Percentiles rank a stretch among this genome's conserved stretches.
Evolutionary conservation across 495 filamentous ascomycete species (phyloP).

Genomic region (Neurospora terricola): DNA sequence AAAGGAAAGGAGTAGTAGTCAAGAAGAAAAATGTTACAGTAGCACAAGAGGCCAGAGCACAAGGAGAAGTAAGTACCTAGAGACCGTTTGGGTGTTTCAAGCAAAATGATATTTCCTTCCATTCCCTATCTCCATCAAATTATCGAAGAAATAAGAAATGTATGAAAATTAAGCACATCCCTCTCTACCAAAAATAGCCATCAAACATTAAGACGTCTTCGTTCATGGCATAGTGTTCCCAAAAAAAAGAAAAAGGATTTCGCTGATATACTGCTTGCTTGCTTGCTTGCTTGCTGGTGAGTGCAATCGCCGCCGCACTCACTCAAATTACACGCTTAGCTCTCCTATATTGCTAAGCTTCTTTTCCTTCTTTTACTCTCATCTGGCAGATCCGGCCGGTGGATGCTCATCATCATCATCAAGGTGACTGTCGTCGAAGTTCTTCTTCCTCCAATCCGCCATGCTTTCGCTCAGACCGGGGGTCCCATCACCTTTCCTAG

Average conservation of each 20-base stretch:
- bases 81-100: neutral
- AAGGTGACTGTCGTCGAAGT: constrained; percentile 40
- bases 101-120: neutral
- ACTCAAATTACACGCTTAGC: neutral
- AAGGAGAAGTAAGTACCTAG: neutral
- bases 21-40: neutral
- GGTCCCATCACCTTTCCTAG: constrained; percentile 36
- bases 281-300: neutral
- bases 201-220: neutral
- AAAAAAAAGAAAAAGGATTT: neutral
- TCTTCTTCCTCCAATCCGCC: constrained; percentile 61
- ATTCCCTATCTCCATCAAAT: neutral
- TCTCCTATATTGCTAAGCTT: neutral
- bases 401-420: constrained; percentile 7
- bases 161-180: neutral
- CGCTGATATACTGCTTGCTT: neutral
- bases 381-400: neutral
- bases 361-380: neutral
- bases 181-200: neutral
- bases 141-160: neutral
- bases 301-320: neutral
- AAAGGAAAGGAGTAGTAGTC: neutral
- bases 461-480: constrained; percentile 55
- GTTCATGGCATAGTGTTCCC: neutral
- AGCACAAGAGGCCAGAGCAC: neutral